Conservation (phyloP, 345 rosid species). For the Eucalyptus regnans region DNA sequence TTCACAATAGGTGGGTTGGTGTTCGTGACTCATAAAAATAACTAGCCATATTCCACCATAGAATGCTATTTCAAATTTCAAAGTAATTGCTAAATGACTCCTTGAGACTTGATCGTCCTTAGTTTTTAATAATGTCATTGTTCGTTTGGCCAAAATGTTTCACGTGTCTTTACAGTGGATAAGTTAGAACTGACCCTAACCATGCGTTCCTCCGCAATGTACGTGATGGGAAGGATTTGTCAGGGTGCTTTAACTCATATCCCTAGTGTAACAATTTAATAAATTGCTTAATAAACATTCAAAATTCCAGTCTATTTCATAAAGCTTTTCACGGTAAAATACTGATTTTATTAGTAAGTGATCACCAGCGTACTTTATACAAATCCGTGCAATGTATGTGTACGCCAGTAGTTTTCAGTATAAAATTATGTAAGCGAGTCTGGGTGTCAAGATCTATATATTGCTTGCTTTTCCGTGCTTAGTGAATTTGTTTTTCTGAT, state of each 20-base stretch:
- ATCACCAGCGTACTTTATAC: not conserved
- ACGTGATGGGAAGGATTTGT: fast-evolving
- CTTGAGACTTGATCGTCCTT: not conserved
- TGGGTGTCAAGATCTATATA: not conserved
- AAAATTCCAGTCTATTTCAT: not conserved
- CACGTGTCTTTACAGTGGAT: not conserved
- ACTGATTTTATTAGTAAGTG: not conserved
- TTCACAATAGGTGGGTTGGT: not conserved
- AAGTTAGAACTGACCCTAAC: not conserved
- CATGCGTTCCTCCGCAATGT: not conserved
- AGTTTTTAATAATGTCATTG: not conserved
- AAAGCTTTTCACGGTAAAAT: not conserved
- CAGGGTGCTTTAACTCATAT: not conserved
- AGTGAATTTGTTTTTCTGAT: not conserved
- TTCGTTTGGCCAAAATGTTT: not conserved
- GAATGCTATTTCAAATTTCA: not conserved
- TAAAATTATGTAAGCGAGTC: not conserved
- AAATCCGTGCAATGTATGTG: not conserved
- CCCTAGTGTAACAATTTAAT: not conserved
- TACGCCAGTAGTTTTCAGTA: not conserved
- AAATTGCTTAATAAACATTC: not conserved
- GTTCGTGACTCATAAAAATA: not conserved
- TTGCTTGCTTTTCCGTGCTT: not conserved
- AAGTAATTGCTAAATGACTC: not conserved
- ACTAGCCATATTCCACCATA: not conserved